Base-by-base conservation (phyloP, 805 yeast species). In the Danielozyma ontarioensis region DNA sequence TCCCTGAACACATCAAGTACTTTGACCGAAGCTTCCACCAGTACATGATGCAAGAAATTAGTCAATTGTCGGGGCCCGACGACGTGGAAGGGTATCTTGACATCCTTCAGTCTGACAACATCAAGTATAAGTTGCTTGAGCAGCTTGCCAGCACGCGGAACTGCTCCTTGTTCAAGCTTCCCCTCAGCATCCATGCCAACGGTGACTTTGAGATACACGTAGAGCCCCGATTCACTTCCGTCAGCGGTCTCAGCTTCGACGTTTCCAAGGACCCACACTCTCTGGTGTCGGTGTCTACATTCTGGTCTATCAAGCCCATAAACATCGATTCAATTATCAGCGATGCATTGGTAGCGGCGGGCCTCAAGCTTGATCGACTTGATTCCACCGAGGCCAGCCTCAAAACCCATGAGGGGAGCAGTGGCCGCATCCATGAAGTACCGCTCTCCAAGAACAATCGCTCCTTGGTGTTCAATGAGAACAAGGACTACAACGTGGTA, bases 291-390 rank as follows among this genome's bases (percentile, higher is more conserved):
- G 12, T 47, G 2, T 29, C 17, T 14, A 27, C 45, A 15, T 23
- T 23, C 1, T 62, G 69, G 69, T 25, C 31, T 10, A 43, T 62
- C 15, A 54, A 54, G 33, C 59, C 52, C 31, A 36, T 62, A 5
- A 45, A 46, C 25, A 32, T 55, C 31, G 29, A 35, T 2, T 34
- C 55, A 2, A 37, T 42, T 4, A 28, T 45, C 16, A 41, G 45
- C 27, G 47, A 45, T 17, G 40, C 50, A 7, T 29, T 56, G 24
- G 41, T 50, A 7, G 54, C 35, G 16, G 35, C 51, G 13, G 57
- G 59, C 4, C 41, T 57, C 10, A 51, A 53, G 25, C 29, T 59
- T 24, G 59, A 55, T 30, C 43, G 50, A 7, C 36, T 59, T 13
- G 50, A 48, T 17, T 27, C 47, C 3, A 32, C 50, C 10, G 51